phyloP scores from a whole-genome alignment of 2,329 filamentous ascomycete genomes.

The Calonectria ilicicola region DNA sequence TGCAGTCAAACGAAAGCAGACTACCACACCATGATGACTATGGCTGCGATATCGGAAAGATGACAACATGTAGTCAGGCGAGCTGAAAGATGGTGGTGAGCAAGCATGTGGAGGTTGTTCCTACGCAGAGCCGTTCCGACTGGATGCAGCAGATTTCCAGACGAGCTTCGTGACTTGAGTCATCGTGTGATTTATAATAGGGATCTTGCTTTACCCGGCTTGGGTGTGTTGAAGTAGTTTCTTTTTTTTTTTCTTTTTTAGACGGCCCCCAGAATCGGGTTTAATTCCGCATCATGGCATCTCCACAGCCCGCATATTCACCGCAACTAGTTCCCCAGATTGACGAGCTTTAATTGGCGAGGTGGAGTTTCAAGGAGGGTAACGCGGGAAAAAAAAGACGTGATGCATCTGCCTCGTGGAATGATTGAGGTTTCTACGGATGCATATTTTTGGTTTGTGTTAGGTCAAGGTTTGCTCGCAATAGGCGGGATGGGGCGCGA shows the following conservation, averaged over 20 bases:
- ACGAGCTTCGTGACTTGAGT: neutral
- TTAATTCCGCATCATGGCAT: neutral
- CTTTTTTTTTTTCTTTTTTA: neutral
- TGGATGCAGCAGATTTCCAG: neutral
- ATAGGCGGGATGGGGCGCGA: neutral
- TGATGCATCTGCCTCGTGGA: neutral
- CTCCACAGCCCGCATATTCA: neutral
- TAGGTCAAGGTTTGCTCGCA: neutral
- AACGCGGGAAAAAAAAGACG: neutral
- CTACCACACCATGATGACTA: neutral
- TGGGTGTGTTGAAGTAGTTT: neutral
- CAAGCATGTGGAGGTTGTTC: neutral
- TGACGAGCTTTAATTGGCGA: neutral
- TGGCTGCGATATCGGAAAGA: neutral
- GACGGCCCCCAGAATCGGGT: neutral
- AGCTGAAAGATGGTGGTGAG: neutral
- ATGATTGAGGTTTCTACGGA: neutral
- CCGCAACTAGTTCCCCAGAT: slow-evolving; percentile 6
- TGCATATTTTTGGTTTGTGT: neutral
- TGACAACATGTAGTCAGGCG: neutral
- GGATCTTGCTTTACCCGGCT: neutral
- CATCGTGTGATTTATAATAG: neutral
- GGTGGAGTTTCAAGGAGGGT: neutral
- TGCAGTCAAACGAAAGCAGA: neutral
- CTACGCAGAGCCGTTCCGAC: neutral